phyloP scores from a whole-genome alignment of 148 eudicot genomes.

The Selenicereus undatus region DNA sequence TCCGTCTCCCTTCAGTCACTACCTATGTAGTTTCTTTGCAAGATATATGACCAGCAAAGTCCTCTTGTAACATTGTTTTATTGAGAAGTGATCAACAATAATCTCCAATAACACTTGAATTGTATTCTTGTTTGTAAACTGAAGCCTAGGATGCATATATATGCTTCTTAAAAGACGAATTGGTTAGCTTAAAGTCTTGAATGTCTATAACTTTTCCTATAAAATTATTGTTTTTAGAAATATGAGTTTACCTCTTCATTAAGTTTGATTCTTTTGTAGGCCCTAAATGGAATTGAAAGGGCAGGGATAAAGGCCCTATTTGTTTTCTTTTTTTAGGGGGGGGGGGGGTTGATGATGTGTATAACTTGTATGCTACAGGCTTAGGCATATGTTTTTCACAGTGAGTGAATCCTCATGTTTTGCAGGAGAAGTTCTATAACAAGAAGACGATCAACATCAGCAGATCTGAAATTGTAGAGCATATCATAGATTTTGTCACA shows the following conservation, averaged over 20 bases:
- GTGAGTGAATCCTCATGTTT: conserved; percentile 9
- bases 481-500: conserved; percentile 32
- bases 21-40: not conserved
- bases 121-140: not conserved
- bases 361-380: not conserved
- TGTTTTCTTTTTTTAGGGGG: too few species aligned
- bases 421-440: conserved; percentile 61
- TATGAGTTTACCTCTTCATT: not conserved
- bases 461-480: conserved; percentile 35
- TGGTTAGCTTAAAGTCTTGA: not conserved
- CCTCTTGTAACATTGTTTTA: not conserved
- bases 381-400: not conserved
- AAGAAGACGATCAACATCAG: conserved; percentile 47
- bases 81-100: too few species aligned
- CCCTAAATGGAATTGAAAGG: not conserved
- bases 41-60: too few species aligned
- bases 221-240: not conserved
- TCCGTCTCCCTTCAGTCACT: not conserved
- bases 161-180: not conserved
- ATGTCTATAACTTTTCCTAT: too few species aligned
- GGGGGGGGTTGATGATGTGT: too few species aligned
- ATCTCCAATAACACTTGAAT: not conserved
- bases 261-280: not conserved
- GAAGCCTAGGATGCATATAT: not conserved
- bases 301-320: not conserved